Conservation (phyloP, 352 stramenopile species). For the Globisporangium nagaii region DNA sequence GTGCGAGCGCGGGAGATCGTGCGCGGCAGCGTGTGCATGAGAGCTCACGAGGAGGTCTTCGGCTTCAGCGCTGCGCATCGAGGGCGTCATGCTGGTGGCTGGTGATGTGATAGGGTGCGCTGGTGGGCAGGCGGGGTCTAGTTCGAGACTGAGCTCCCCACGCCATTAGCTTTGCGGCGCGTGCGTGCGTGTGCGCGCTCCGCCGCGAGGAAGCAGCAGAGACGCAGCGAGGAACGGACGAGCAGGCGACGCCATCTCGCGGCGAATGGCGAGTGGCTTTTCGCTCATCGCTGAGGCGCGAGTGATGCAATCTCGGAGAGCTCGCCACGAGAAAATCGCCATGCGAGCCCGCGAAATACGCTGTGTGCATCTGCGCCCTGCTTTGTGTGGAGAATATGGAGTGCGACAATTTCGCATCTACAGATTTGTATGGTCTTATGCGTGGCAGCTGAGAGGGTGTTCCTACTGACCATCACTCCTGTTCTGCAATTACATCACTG, state of each 20-base stretch:
- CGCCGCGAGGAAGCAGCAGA: too few relatives aligned
- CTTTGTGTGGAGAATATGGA: neutral
- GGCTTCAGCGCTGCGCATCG: constrained; percentile 1
- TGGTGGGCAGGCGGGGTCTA: neutral
- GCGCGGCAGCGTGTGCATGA: neutral
- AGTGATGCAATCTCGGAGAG: neutral
- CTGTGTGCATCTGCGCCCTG: neutral
- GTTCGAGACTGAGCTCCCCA: constrained; percentile 4
- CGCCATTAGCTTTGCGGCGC: neutral
- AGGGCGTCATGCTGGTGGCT: neutral
- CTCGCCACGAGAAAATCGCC: neutral
- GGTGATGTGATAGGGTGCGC: neutral
- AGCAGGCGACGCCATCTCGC: neutral
- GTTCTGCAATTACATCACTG: too few relatives aligned
- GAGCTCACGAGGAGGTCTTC: neutral
- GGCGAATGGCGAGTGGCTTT: too few relatives aligned
- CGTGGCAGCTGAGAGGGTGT: neutral
- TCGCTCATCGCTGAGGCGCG: too few relatives aligned
- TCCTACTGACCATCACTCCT: neutral
- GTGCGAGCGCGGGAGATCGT: neutral
- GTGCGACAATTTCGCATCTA: neutral
- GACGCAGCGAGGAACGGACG: too few relatives aligned
- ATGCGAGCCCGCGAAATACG: neutral
- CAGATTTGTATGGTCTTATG: neutral
- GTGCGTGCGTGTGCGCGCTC: too few relatives aligned